Conservation (phyloP, 441 rosid species). For the Theobroma grandiflorum region DNA sequence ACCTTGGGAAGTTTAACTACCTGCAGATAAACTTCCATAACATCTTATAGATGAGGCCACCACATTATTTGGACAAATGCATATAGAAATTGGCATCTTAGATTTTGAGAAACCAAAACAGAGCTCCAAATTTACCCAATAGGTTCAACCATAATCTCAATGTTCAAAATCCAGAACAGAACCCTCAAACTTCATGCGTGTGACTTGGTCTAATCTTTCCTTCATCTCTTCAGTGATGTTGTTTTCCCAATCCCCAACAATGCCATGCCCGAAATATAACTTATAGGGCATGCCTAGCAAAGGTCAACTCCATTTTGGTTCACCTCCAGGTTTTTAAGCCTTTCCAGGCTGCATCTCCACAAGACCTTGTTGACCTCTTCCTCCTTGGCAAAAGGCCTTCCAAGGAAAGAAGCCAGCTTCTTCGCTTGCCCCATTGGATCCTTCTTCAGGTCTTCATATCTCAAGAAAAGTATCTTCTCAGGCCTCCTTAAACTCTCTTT, state of each 20-base stretch:
- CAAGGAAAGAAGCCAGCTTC: conserved; percentile 53
- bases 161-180: conserved; percentile 27
- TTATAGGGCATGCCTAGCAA: conserved; percentile 33
- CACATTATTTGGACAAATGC: no score
- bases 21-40: no score
- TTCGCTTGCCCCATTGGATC: conserved; percentile 39
- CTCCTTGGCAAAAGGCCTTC: conserved; percentile 38
- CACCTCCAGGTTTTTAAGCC: conserved; percentile 52
- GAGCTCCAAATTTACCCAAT: no score
- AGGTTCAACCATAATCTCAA: not conserved
- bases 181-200: conserved; percentile 35
- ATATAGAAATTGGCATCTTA: no score
- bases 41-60: no score
- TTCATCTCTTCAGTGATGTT: conserved; percentile 50
- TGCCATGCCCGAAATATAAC: conserved; percentile 55
- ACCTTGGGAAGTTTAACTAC: no score
- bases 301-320: conserved; percentile 43
- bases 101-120: no score
- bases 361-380: conserved; percentile 49
- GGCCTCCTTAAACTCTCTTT: conserved; percentile 49
- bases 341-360: conserved; percentile 53
- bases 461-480: conserved; percentile 49
- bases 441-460: conserved; percentile 50
- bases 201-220: conserved; percentile 45
- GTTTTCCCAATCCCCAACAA: conserved; percentile 58